These are phyloP conservation scores for Xylaria acuta DNA, from an alignment of 495 filamentous ascomycete species.

Conservation along the genomic window DNA sequence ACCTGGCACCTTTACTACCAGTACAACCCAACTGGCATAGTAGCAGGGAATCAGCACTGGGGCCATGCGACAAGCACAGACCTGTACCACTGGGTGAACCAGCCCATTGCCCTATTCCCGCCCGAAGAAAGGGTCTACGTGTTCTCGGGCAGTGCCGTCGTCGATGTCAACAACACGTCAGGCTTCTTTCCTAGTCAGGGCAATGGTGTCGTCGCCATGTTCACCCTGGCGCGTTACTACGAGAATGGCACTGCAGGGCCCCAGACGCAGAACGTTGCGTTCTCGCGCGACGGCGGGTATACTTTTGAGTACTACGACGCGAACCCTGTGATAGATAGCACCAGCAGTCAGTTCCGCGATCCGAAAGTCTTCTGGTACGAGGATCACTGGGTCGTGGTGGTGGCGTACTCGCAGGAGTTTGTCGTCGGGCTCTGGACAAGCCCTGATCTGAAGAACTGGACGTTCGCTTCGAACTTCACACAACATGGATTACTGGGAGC, in stretches of 20 bases:
- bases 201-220: constrained; percentile 62
- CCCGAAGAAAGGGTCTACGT: constrained; percentile 57
- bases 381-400: constrained; percentile 57
- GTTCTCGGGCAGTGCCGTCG: constrained; percentile 60
- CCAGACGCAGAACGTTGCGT: constrained; percentile 63
- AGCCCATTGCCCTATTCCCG: constrained; percentile 56
- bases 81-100: constrained; percentile 61
- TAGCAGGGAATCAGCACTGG: constrained; percentile 62
- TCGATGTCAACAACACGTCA: constrained; percentile 63
- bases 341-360: constrained; percentile 61
- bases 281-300: constrained; percentile 61
- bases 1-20: constrained; percentile 63
- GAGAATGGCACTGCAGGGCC: constrained; percentile 37
- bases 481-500: constrained; percentile 59
- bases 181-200: constrained; percentile 59
- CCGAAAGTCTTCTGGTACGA: constrained; percentile 63
- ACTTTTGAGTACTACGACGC: constrained; percentile 58
- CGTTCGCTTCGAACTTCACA: constrained; percentile 60
- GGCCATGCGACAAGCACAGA: constrained; percentile 59
- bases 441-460: constrained; percentile 60
- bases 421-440: constrained; percentile 61
- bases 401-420: constrained; percentile 57
- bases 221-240: constrained; percentile 52
- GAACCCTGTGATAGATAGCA: constrained; percentile 60
- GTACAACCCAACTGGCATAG: constrained; percentile 54